These are phyloP conservation scores for Abortiporus biennis DNA, from an alignment of 1,284 basidiomycete species.

Conservation along the genomic window DNA sequence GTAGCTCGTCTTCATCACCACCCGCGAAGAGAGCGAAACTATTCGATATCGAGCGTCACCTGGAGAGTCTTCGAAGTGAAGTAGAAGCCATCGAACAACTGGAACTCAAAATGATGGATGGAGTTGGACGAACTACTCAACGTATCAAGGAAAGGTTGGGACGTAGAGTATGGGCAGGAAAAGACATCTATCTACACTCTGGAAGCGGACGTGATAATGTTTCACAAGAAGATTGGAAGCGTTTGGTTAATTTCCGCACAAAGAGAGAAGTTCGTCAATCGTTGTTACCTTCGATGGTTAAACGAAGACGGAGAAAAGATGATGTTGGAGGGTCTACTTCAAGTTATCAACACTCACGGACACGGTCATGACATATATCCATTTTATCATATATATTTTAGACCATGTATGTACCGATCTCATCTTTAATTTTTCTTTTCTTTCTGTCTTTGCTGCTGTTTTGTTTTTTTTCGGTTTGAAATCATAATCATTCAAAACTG, in stretches of 20 bases:
- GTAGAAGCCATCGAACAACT: slow-evolving; percentile 42
- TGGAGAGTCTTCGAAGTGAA: slow-evolving; percentile 48
- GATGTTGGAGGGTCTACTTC: too few species aligned
- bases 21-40: slow-evolving; percentile 8
- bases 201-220: slow-evolving; percentile 24
- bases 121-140: slow-evolving; percentile 45
- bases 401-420: too few species aligned
- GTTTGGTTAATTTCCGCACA: slow-evolving; percentile 24
- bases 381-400: too few species aligned
- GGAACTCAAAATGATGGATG: slow-evolving; percentile 31
- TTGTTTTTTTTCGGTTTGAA: too few species aligned
- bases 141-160: slow-evolving; percentile 64
- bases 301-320: too few species aligned
- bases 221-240: slow-evolving; percentile 29
- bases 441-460: too few species aligned
- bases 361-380: too few species aligned
- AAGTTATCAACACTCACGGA: too few species aligned
- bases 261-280: neutral
- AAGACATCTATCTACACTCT: slow-evolving; percentile 45
- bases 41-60: slow-evolving; percentile 51
- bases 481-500: too few species aligned
- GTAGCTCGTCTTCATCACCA: too few species aligned
- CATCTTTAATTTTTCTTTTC: too few species aligned
- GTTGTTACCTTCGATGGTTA: too few species aligned
- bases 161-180: slow-evolving; percentile 59